Conservation (phyloP, 2,329 filamentous ascomycete species). For the Gremmenia infestans region DNA sequence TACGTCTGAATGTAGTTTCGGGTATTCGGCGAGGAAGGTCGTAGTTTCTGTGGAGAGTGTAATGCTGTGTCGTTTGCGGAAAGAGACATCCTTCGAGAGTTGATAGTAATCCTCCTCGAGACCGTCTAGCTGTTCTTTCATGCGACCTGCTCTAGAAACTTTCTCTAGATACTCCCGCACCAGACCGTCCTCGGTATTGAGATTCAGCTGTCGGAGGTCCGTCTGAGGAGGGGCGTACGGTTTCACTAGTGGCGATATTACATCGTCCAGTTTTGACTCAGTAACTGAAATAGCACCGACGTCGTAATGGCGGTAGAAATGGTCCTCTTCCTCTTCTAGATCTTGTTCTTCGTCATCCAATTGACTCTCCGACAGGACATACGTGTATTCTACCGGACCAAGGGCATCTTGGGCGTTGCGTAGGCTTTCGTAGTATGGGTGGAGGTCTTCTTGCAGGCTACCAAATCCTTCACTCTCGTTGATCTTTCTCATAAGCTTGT, state of each 20-base stretch:
- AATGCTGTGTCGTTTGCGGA: conserved; percentile 15
- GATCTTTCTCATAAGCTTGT: conserved; percentile 14
- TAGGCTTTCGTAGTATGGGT: conserved; percentile 13
- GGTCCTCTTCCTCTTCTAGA: conserved; percentile 20
- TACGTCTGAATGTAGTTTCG: conserved; percentile 10
- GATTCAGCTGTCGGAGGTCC: background rate
- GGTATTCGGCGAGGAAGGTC: conserved; percentile 17
- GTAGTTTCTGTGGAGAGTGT: conserved; percentile 8
- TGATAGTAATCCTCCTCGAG: conserved; percentile 10
- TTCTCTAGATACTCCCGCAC: conserved; percentile 8
- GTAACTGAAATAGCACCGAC: conserved; percentile 1
- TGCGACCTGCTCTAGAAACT: conserved; percentile 1
- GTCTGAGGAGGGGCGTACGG: conserved; percentile 2
- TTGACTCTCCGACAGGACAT: conserved; percentile 13
- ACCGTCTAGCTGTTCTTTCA: conserved; percentile 10
- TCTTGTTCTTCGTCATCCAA: conserved; percentile 17
- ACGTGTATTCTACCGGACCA: conserved; percentile 14
- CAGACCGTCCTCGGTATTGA: conserved; percentile 2
- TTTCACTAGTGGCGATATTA: conserved; percentile 14
- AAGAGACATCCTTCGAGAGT: conserved; percentile 9
- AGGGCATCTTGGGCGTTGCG: conserved; percentile 17
- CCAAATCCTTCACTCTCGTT: conserved; percentile 13
- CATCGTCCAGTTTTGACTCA: conserved; percentile 9
- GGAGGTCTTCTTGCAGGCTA: conserved; percentile 8
- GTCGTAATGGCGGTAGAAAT: conserved; percentile 17